These are phyloP conservation scores for Carex kokanica DNA, from an alignment of 176 grass and related monocot genomes.

Conservation along the genomic window DNA sequence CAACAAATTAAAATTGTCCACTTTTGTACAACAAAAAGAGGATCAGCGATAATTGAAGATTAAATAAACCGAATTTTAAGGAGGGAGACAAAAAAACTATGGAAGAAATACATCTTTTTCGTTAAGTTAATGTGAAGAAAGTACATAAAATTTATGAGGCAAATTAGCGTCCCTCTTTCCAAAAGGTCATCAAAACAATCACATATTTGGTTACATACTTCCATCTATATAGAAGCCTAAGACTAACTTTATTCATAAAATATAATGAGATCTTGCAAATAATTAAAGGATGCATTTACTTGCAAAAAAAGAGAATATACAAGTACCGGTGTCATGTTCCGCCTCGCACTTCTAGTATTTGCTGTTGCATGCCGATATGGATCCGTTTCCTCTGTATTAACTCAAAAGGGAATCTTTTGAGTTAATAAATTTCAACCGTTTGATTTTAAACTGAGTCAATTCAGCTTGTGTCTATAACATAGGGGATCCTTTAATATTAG, in stretches of 20 bases:
- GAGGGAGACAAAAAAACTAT: background rate
- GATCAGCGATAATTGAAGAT: background rate
- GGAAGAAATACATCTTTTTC: background rate
- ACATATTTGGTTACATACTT: background rate
- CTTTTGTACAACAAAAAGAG: too few species aligned
- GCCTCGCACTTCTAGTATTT: too few species aligned
- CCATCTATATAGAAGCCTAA: background rate
- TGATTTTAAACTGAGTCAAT: too few species aligned
- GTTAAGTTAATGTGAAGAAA: background rate
- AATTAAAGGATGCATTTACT: background rate
- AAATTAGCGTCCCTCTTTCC: background rate
- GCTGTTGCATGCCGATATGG: too few species aligned
- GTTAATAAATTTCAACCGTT: too few species aligned
- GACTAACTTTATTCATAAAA: background rate
- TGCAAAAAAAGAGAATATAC: background rate
- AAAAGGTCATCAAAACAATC: background rate
- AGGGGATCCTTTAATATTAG: too few species aligned
- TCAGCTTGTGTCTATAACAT: too few species aligned
- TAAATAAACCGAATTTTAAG: background rate
- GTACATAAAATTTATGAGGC: slow-evolving; percentile 1
- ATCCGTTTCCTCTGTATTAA: too few species aligned
- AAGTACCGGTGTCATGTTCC: too few species aligned
- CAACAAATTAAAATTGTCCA: background rate
- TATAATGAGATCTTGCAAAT: background rate
- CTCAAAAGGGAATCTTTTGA: too few species aligned